Evolutionary conservation across 1,139 yeast genomes (phyloP).

Genomic region (Hansenula anomala): DNA sequence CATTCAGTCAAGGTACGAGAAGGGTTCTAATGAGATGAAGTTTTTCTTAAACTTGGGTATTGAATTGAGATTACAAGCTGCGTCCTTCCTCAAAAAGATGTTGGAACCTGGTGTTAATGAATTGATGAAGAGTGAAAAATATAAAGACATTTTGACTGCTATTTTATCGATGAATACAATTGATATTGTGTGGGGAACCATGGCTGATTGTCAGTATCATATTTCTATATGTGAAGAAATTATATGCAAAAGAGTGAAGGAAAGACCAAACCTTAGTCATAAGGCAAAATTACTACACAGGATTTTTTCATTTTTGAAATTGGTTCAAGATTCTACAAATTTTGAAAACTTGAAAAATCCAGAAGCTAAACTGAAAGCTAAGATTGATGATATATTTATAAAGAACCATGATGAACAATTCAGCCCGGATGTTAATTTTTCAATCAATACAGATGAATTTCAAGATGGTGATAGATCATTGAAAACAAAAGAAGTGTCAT

Average conservation of each 20-base stretch:
- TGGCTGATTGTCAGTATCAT: conserved; percentile 79
- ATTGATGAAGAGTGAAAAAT: conserved; percentile 54
- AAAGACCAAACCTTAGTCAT: conserved; percentile 62
- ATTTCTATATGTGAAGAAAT: conserved; percentile 74
- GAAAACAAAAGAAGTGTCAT: too few relatives aligned
- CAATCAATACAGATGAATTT: not conserved
- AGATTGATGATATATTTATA: conserved; percentile 1
- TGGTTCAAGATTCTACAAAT: conserved; percentile 45
- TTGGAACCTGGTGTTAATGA: conserved; percentile 34
- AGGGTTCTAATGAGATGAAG: conserved; percentile 47
- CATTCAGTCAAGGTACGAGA: conserved; percentile 59
- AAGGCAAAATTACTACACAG: conserved; percentile 78
- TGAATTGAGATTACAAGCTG: conserved; percentile 70
- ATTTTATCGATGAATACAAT: conserved; percentile 84
- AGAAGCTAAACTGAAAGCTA: conserved; percentile 10
- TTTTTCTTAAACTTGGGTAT: conserved; percentile 70
- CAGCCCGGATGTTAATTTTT: too few relatives aligned
- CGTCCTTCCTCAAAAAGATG: conserved; percentile 60
- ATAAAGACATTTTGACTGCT: conserved; percentile 81
- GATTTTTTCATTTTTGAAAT: conserved; percentile 68
- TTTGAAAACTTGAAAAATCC: conserved; percentile 13
- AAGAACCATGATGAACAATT: not conserved
- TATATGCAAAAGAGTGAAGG: conserved; percentile 62
- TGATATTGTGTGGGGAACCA: conserved; percentile 88
- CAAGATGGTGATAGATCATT: too few relatives aligned